Evolutionary conservation across 2,329 filamentous ascomycete genomes (phyloP).

Genomic region (Ophiostoma triangulosporum): DNA sequence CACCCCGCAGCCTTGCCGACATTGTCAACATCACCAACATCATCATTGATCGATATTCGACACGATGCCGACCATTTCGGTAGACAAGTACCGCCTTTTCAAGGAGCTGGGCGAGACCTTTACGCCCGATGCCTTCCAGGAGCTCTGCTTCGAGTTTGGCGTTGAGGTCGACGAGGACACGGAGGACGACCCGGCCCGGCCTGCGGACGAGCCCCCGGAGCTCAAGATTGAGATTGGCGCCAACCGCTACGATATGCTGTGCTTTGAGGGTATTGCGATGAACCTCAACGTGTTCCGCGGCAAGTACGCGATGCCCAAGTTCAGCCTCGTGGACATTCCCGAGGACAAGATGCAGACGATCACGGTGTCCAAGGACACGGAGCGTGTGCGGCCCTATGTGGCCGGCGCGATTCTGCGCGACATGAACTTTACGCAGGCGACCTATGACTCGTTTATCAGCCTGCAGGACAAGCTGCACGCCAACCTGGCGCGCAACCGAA

Average conservation of each 20-base stretch:
- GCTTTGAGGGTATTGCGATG: constrained; percentile 90
- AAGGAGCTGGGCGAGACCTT: constrained; percentile 81
- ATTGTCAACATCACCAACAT: background rate
- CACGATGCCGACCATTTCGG: constrained; percentile 71
- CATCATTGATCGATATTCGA: background rate
- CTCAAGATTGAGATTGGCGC: constrained; percentile 97
- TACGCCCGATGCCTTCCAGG: constrained; percentile 90
- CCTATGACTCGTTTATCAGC: constrained; percentile 94
- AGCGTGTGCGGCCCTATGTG: constrained; percentile 71
- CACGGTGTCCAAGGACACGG: constrained; percentile 62
- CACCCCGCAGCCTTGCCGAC: background rate
- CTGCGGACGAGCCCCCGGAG: constrained; percentile 76
- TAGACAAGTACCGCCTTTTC: constrained; percentile 93
- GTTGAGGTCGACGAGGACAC: constrained; percentile 98
- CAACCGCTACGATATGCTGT: constrained; percentile 81
- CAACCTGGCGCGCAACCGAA: constrained; percentile 85
- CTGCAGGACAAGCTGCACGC: constrained; percentile 97
- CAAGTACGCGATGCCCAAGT: constrained; percentile 63
- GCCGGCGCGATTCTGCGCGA: constrained; percentile 81
- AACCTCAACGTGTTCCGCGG: constrained; percentile 93
- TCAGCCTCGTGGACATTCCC: constrained; percentile 57
- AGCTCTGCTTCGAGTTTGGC: constrained; percentile 95
- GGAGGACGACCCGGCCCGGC: constrained; percentile 54
- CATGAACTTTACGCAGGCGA: constrained; percentile 78
- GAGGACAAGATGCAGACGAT: constrained; percentile 66